A percentile compares a stretch with the other conserved stretches of the same genome.
Evolutionary conservation across 225 moss, liverwort and hornwort species (phyloP).

Genomic region (Lunularia cruciata): DNA sequence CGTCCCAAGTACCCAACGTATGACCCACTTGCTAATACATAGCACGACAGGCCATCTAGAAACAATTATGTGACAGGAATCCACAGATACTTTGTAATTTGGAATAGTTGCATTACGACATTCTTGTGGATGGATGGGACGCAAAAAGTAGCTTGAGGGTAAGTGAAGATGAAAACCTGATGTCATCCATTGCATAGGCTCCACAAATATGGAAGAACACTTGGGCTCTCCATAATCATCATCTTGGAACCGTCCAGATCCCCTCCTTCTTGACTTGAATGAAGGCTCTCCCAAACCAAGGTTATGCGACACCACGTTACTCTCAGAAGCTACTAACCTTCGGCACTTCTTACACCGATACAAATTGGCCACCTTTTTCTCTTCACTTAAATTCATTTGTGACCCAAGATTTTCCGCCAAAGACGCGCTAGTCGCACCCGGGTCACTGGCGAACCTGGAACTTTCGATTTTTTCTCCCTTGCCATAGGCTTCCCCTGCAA

Average conservation of each 20-base stretch:
- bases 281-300: slow-evolving; percentile 63
- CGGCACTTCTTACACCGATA: slow-evolving; percentile 96
- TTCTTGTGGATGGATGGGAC: neutral
- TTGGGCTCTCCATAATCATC: slow-evolving; percentile 59
- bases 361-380: slow-evolving; percentile 37
- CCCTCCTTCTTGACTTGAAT: slow-evolving; percentile 76
- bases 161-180: slow-evolving; percentile 51
- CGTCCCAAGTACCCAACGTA: too few species aligned
- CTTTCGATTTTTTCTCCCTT: slow-evolving; percentile 78
- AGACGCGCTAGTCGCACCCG: slow-evolving; percentile 46
- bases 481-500: slow-evolving; percentile 65
- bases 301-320: slow-evolving; percentile 76
- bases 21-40: too few species aligned
- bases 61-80: too few species aligned
- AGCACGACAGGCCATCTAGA: too few species aligned
- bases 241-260: slow-evolving; percentile 45
- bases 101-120: too few species aligned
- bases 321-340: slow-evolving; percentile 71
- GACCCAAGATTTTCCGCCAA: slow-evolving; percentile 36
- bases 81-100: too few species aligned
- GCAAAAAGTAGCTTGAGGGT: neutral
- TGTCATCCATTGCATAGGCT: slow-evolving; percentile 98
- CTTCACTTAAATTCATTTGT: slow-evolving; percentile 36
- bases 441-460: slow-evolving; percentile 81
- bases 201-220: slow-evolving; percentile 94